Percentiles rank a stretch among this genome's conserved stretches.
Conservation (phyloP, 495 filamentous ascomycete species). For the Aspergillus ostianus region DNA sequence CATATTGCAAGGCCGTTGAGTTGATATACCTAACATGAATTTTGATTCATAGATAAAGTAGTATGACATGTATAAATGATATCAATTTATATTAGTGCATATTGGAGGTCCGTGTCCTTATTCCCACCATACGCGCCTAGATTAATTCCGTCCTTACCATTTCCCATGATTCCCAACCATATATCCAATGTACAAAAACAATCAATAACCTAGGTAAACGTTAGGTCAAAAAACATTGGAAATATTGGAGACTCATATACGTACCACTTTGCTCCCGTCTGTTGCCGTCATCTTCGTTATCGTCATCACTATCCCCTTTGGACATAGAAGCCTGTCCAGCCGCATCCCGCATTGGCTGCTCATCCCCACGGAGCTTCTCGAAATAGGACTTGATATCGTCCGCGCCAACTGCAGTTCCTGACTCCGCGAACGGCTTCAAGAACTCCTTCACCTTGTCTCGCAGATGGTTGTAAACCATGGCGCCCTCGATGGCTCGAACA, state of each 20-base stretch:
- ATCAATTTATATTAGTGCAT: background rate
- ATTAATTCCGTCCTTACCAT: background rate
- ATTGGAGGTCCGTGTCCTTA: background rate
- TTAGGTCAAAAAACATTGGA: constrained; percentile 3
- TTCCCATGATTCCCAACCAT: background rate
- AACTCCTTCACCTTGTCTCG: constrained; percentile 93
- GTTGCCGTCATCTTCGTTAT: constrained; percentile 23
- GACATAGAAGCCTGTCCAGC: constrained; percentile 33
- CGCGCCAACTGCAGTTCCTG: constrained; percentile 76
- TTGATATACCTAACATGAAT: no score
- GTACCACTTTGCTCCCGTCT: constrained; percentile 43
- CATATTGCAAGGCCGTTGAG: no score
- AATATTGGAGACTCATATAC: constrained; percentile 1
- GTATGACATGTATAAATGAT: background rate
- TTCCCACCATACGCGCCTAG: background rate
- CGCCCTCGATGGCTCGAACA: constrained; percentile 90
- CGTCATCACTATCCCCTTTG: constrained; percentile 13
- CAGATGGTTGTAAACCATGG: constrained; percentile 94
- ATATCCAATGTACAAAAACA: background rate
- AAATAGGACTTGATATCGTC: constrained; percentile 97
- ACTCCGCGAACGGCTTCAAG: constrained; percentile 89
- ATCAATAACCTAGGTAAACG: constrained; percentile 21
- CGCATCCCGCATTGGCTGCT: constrained; percentile 52
- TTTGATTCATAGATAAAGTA: no score
- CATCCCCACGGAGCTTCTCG: constrained; percentile 87